Base-by-base conservation (phyloP, 2,329 filamentous ascomycete species). In the Ophiocordyceps camponoti-leonardi region DNA sequence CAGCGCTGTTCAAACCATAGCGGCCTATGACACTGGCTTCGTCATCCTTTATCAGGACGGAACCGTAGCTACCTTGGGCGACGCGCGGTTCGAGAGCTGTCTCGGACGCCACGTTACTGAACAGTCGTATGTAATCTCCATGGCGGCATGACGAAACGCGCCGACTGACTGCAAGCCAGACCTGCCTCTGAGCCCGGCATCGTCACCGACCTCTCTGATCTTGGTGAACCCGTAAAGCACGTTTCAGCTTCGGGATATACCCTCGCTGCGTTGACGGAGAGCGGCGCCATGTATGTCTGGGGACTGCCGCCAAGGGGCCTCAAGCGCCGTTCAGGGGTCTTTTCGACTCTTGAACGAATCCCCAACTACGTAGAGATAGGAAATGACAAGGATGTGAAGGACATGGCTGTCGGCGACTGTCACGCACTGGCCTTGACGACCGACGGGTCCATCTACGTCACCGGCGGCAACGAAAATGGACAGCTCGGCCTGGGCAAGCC, bases 281-380 rank as follows among this genome's bases (percentile, higher is more conserved):
- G 71, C 2, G 65, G 70, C 30, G 72, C 76, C 47, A 56, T 81
- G 2, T 83, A 83, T 53, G 55, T 73, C 22, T 83, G 79, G 78
- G 79, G 79, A 2, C 56, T 55, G 41, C 28, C 48, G 16, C 46
- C 53, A 1, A 48, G 49, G 6, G 54, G 55, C 8, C 45, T 49
- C 1, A 51, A 50, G 28, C 57, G 59, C n/a, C 60, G 63, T 5
- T 54, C 56, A 12, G 53, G 54, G n/a, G 51, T 58, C 23, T 54
- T 68, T 30, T 42, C 61, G 1, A 45, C 49, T 1, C 51, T 68
- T 18, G 49, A 42, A 11, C 49, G 46, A 3, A 46, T 58, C 10
- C 69, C 72, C 2, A 63, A 56, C 30, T 72, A 72, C 1, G 54
- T 70, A 1, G 63, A 69, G 10, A 58, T 75, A 1, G 64, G 67